A percentile compares a stretch with the other conserved stretches of the same genome.
Conservation (phyloP, 441 rosid species). For the Euphorbia celastroides region DNA sequence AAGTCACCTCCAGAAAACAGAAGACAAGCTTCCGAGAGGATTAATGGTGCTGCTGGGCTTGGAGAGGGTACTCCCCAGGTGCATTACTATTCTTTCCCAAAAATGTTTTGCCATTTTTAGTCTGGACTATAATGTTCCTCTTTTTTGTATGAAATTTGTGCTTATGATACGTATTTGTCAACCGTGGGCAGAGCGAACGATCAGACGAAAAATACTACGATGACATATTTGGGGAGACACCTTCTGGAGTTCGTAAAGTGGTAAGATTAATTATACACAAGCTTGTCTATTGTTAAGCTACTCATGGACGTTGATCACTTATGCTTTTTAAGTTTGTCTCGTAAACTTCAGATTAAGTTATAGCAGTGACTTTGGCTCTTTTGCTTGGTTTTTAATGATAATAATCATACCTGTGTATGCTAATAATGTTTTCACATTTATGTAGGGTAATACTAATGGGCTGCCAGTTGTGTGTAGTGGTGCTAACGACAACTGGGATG, state of each 20-base stretch:
- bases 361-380: not conserved
- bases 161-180: constrained; percentile 4
- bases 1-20: constrained; percentile 52
- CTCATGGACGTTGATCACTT: not conserved
- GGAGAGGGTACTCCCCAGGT: constrained; percentile 99
- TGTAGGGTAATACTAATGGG: constrained; percentile 71
- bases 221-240: constrained; percentile 97
- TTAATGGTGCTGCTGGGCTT: constrained; percentile 59
- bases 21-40: constrained; percentile 36
- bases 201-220: constrained; percentile 75
- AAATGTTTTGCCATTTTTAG: not conserved
- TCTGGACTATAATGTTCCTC: not conserved
- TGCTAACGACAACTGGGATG: constrained; percentile 99
- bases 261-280: constrained; percentile 32
- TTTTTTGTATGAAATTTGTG: not conserved
- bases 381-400: not conserved
- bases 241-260: constrained; percentile 55
- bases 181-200: constrained; percentile 71
- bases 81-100: constrained; percentile 12
- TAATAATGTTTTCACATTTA: constrained; percentile 17
- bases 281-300: not conserved
- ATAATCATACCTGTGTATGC: not conserved
- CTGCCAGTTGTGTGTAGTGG: constrained; percentile 66
- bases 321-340: not conserved
- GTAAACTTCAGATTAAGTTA: not conserved